phyloP scores from a whole-genome alignment of 2,329 filamentous ascomycete genomes.

The Scortechinia acanthostroma region DNA sequence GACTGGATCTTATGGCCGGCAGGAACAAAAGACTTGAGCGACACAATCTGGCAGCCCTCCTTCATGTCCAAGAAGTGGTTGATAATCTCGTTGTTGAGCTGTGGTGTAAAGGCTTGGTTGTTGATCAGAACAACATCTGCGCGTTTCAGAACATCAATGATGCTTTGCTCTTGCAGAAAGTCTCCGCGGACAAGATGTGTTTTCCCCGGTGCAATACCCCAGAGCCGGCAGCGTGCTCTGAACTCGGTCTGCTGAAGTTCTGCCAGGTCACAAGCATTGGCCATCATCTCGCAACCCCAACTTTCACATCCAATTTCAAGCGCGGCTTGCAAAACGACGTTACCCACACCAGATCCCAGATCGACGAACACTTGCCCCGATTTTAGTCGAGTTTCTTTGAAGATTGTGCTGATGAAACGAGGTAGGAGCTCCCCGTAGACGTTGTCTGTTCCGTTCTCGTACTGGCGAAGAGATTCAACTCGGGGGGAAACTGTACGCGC shows the following conservation, averaged over 20 bases:
- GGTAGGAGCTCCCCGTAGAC: conserved; percentile 88
- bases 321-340: conserved; percentile 88
- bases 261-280: conserved; percentile 77
- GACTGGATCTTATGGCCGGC: conserved; percentile 67
- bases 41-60: conserved; percentile 81
- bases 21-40: conserved; percentile 83
- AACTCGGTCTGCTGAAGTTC: conserved; percentile 79
- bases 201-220: conserved; percentile 75
- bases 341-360: conserved; percentile 89
- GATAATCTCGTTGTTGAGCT: conserved; percentile 77
- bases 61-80: conserved; percentile 92
- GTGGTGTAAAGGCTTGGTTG: conserved; percentile 89
- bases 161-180: conserved; percentile 68
- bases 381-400: conserved; percentile 67
- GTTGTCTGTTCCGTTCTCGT: conserved; percentile 84
- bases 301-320: conserved; percentile 88
- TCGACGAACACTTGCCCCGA: conserved; percentile 87
- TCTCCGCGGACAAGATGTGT: conserved; percentile 78
- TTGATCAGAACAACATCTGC: conserved; percentile 97
- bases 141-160: conserved; percentile 67
- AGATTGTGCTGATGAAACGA: conserved; percentile 77
- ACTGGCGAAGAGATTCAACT: conserved; percentile 75
- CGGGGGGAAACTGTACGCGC: conserved; percentile 85
- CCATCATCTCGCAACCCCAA: conserved; percentile 96
- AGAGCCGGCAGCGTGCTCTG: conserved; percentile 74